Percentiles rank a stretch among this genome's conserved stretches.
Evolutionary conservation across 352 stramenopile species (phyloP).

Genomic region (Aphanomyces cochlioides): DNA sequence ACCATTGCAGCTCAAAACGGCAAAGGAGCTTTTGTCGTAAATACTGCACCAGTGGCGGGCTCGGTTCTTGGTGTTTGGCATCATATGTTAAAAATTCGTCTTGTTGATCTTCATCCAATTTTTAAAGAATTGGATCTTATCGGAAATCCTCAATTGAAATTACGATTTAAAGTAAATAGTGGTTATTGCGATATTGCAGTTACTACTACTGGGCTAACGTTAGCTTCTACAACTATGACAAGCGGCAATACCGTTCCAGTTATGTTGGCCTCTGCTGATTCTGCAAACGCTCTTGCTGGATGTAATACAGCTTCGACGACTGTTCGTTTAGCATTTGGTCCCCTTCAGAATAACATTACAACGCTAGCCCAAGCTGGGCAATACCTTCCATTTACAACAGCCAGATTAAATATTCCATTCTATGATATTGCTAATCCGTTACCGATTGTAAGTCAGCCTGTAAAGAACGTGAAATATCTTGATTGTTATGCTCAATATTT

Average conservation of each 20-base stretch:
- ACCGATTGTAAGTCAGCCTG: constrained; percentile 32
- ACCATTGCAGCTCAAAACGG: constrained; percentile 8
- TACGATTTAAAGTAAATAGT: constrained; percentile 23
- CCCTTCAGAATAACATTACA: constrained; percentile 27
- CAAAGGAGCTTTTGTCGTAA: constrained; percentile 7
- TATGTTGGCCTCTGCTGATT: constrained; percentile 27
- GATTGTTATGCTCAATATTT: constrained; percentile 36
- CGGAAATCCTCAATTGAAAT: constrained; percentile 32
- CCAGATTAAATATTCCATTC: constrained; percentile 34
- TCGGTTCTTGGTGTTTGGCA: constrained; percentile 25
- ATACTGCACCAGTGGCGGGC: constrained; percentile 22
- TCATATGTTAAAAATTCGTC: constrained; percentile 34
- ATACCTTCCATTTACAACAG: constrained; percentile 29
- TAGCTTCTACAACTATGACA: constrained; percentile 28
- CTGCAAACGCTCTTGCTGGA: constrained; percentile 25
- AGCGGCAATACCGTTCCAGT: constrained; percentile 30
- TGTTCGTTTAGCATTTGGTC: constrained; percentile 28
- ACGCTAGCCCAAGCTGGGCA: background rate
- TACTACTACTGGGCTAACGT: constrained; percentile 10
- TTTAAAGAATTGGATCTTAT: constrained; percentile 36
- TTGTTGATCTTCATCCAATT: constrained; percentile 31
- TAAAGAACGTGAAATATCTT: constrained; percentile 33
- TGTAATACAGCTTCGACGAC: constrained; percentile 3
- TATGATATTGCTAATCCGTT: constrained; percentile 36
- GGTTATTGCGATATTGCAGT: constrained; percentile 25